A percentile compares a stretch with the other conserved stretches of the same genome.
phyloP scores from a whole-genome alignment of 148 eudicot genomes.

The Cornus controversa region DNA sequence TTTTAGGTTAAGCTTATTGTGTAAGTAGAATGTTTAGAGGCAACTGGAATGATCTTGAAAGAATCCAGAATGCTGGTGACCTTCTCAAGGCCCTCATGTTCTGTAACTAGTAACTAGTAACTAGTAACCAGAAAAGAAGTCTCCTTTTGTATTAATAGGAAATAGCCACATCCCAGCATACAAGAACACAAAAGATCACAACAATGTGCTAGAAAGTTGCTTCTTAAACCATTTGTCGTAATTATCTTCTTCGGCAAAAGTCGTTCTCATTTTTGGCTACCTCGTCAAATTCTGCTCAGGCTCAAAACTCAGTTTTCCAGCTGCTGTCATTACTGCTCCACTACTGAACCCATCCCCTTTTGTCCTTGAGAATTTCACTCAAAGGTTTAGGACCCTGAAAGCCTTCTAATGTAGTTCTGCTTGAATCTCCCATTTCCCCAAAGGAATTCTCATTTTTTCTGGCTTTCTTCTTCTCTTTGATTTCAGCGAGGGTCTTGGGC shows the following conservation, averaged over 20 bases:
- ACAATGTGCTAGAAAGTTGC: neutral
- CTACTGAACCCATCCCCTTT: constrained; percentile 21
- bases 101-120: too few relatives aligned
- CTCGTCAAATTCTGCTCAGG: neutral
- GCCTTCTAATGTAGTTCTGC: constrained; percentile 15
- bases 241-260: neutral
- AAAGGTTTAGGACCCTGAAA: constrained; percentile 53
- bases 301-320: neutral
- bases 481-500: constrained; percentile 49
- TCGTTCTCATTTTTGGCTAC: neutral
- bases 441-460: constrained; percentile 11
- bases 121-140: neutral
- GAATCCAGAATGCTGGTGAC: neutral
- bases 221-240: neutral
- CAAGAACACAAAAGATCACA: neutral
- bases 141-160: neutral
- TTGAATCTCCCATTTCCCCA: constrained; percentile 10
- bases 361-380: constrained; percentile 44
- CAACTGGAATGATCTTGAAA: neutral
- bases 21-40: neutral
- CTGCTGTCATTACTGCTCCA: constrained; percentile 16
- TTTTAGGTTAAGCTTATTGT: constrained; percentile 3
- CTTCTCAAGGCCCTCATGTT: neutral
- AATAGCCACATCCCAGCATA: neutral
- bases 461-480: constrained; percentile 44